Base-by-base conservation (phyloP, 768 basidiomycete species). In the Termitomyces sp. region DNA sequence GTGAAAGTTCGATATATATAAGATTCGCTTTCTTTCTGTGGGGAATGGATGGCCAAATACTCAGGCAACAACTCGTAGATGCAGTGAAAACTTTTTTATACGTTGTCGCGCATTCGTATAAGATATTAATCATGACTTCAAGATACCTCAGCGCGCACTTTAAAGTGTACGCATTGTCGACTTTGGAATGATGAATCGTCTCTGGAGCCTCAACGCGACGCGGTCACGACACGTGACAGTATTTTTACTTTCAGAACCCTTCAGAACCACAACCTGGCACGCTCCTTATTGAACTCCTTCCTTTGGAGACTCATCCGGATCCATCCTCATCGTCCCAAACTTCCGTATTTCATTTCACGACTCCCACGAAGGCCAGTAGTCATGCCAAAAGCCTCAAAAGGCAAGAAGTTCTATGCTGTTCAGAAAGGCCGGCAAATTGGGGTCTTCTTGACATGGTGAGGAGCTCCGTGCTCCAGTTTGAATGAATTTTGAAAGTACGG, bases 371-470 rank as follows among this genome's bases (percentile, higher is more conserved):
- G 10, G 5, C 46, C 32, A 29, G 10, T 26, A 3, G 22, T 14
- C 22, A 67, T 65, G 67, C 57, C 67, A 24, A 71, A 67, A 55
- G 46, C 56, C 46, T 50, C 65, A 12, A 83, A 80, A 66, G 72
- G 61, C n/a, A 74, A 47, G 46, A 62, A 68, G 4, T 92, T 79
- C 68, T 94, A 92, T 67, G 88, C 90, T 26, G 92, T 96, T 8
- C 76, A 74, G 36, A 74, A 69, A n/a, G 93, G 93, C 10, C 72
- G 74, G 36, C 60, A 64, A 12, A 77, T 85, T 0, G 93, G 93
- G 0, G 73, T 94, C 4, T 94, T 86, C 67, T 57, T 59, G 2
- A 79, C 84, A 27, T 96, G 94, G 93, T 89, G 65, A 62, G 55
- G 53, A 47, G 24, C 36, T 13, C 46, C 14, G 46, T 31, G 8